phyloP scores from a whole-genome alignment of 306 rosid species.

The Lathyrus oleraceus region DNA sequence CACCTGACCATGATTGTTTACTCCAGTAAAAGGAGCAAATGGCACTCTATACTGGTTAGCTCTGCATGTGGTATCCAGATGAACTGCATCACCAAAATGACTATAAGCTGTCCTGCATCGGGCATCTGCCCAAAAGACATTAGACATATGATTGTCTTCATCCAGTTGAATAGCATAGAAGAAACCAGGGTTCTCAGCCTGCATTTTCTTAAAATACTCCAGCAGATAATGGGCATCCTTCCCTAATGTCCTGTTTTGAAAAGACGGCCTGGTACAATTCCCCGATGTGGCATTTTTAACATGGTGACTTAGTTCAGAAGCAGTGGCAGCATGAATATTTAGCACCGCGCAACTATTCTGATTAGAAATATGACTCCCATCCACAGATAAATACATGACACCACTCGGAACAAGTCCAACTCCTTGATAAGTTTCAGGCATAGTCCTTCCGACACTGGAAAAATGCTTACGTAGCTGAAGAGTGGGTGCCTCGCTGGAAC shows the following conservation, averaged over 20 bases:
- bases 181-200: slow-evolving; percentile 93
- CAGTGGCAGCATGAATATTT: slow-evolving; percentile 43
- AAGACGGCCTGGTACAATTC: slow-evolving; percentile 53
- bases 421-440: slow-evolving; percentile 68
- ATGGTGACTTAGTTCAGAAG: slow-evolving; percentile 47
- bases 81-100: slow-evolving; percentile 82
- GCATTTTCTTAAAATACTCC: slow-evolving; percentile 96
- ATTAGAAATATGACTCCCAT: slow-evolving; percentile 53
- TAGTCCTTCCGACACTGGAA: slow-evolving; percentile 70
- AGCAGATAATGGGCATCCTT: slow-evolving; percentile 87
- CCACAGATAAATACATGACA: slow-evolving; percentile 82
- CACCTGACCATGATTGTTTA: slow-evolving; percentile 85
- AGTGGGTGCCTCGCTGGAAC: slow-evolving; percentile 52
- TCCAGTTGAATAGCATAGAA: slow-evolving; percentile 95
- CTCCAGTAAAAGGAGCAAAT: slow-evolving; percentile 85
- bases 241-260: slow-evolving; percentile 71
- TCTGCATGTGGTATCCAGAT: slow-evolving; percentile 73
- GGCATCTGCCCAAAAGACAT: slow-evolving; percentile 88
- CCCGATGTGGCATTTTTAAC: slow-evolving; percentile 46
- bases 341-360: slow-evolving; percentile 57
- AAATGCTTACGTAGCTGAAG: slow-evolving; percentile 78
- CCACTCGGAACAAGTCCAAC: slow-evolving; percentile 84
- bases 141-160: slow-evolving; percentile 83
- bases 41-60: slow-evolving; percentile 77
- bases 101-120: slow-evolving; percentile 80